Base-by-base conservation (phyloP, 2,329 filamentous ascomycete species). In the Aspergillus quadrilineatus region DNA sequence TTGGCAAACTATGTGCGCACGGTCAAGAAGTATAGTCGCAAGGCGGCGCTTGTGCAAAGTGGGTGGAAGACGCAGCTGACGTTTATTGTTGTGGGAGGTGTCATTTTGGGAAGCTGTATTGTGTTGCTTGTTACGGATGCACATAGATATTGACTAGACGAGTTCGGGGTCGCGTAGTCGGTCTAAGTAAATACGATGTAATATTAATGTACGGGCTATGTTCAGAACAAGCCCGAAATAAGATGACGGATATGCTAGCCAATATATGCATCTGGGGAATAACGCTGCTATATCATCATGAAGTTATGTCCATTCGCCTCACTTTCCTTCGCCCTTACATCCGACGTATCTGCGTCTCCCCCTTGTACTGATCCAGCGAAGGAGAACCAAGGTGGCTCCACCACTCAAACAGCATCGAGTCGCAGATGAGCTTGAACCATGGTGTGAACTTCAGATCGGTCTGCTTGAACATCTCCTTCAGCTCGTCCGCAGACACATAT, bases 351-450 rank as follows among this genome's bases (percentile, higher is more conserved):
- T 89, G 82, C 71, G 86, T 85, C 80, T 97, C 92, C 71, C 91
- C 88, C 76, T 85, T 83, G 77, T 93, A 96, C 77, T 90, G 88
- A 59, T 95, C 89, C 65, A 97, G 80, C 8, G 89, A 89, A 26
- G 83, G 79, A 65, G 94, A 72, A 45, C 73, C 88, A 55, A 97
- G 83, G 76, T 89, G 86, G 70, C 87, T 81, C 94, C 94, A 99
- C 94, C 94, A 99, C 75, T 97, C 89, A 68, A 96, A 99, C 42
- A 99, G 84, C 90, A 97, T 92, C 48, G 90, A 92, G 75, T 97
- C 84, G 82, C 94, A 99, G 70, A 99, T 97, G 65, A 99, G 87
- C 82, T 96, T 96, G 82, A 99, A 99, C 94, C 94, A 99, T 1
- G 94, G 94, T 0, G 94, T 99, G 75, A 97, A 97, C 68, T 88